Evolutionary conservation across 1,139 yeast species (phyloP).

Genomic region (Suhomyces yuchorum): DNA sequence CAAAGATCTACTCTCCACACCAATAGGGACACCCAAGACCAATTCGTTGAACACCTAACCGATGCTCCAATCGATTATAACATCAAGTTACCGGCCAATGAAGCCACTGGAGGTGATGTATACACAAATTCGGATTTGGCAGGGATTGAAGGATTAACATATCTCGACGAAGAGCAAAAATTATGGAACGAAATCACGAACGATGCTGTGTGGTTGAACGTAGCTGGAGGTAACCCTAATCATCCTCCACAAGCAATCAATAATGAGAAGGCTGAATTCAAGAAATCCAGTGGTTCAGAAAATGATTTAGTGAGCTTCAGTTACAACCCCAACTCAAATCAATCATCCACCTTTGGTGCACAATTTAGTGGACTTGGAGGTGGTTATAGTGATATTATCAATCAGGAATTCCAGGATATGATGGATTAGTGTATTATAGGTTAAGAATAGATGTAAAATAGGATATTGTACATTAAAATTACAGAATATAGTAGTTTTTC

Average conservation of each 20-base stretch:
- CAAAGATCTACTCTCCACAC: not conserved
- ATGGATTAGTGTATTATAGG: constrained; percentile 22
- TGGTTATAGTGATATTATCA: constrained; percentile 43
- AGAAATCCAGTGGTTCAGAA: constrained; percentile 9
- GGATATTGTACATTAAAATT: constrained; percentile 1
- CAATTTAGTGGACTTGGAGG: constrained; percentile 4
- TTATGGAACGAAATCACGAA: constrained; percentile 75
- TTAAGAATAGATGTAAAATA: constrained; percentile 6
- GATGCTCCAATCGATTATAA: constrained; percentile 18
- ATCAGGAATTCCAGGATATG: constrained; percentile 43
- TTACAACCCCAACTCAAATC: not conserved
- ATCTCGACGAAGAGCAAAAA: constrained; percentile 56
- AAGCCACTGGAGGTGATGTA: constrained; percentile 26
- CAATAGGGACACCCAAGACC: not conserved
- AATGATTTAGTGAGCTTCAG: constrained; percentile 8
- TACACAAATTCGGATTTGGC: constrained; percentile 39
- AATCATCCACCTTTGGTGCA: not conserved
- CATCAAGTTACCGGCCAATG: constrained; percentile 18
- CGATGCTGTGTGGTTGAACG: constrained; percentile 70
- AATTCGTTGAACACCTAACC: constrained; percentile 4
- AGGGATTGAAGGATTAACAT: constrained; percentile 49
- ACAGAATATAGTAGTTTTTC: not conserved
- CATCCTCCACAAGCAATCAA: constrained; percentile 21
- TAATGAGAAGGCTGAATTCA: constrained; percentile 11
- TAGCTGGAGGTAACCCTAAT: constrained; percentile 26